Evolutionary conservation across 2,329 filamentous ascomycete genomes (phyloP).

Genomic region (Fusarium torreyae): DNA sequence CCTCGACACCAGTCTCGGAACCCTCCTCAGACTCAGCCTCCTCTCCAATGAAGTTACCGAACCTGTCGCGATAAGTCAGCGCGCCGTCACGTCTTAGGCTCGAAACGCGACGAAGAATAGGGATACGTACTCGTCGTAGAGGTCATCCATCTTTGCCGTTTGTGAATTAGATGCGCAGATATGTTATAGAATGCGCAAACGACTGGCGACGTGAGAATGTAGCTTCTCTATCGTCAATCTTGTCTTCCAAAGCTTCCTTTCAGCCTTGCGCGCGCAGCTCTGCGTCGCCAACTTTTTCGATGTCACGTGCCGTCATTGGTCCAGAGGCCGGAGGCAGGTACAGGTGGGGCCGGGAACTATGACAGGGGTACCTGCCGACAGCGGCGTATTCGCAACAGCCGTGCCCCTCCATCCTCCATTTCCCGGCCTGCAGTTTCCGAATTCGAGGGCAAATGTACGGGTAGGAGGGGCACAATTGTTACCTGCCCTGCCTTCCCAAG

Average conservation of each 20-base stretch:
- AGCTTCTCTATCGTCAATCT: conserved; percentile 44
- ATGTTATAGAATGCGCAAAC: conserved; percentile 32
- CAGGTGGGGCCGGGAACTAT: conserved; percentile 39
- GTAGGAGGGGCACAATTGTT: conserved; percentile 31
- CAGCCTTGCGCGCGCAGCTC: conserved; percentile 42
- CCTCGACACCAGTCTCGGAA: conserved; percentile 81
- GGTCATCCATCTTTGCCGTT: conserved; percentile 81
- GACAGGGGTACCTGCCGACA: conserved; percentile 45
- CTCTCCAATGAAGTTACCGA: conserved; percentile 98
- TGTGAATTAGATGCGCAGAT: conserved; percentile 29
- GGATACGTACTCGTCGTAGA: conserved; percentile 86
- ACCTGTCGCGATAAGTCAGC: conserved; percentile 68
- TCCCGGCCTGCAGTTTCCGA: conserved; percentile 30
- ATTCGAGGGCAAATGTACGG: conserved; percentile 30
- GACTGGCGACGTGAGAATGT: conserved; percentile 37
- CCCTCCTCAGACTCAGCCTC: conserved; percentile 88
- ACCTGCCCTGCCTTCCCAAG: conserved; percentile 9
- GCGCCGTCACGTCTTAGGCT: conserved; percentile 29
- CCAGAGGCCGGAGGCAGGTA: conserved; percentile 34
- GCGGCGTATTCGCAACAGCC: conserved; percentile 47
- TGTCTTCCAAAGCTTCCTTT: conserved; percentile 36
- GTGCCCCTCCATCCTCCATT: conserved; percentile 47
- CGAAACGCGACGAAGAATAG: conserved; percentile 6
- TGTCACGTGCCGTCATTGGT: conserved; percentile 46
- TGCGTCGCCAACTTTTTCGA: conserved; percentile 51